phyloP scores from a whole-genome alignment of 345 rosid genomes.

The Gossypium bickii region DNA sequence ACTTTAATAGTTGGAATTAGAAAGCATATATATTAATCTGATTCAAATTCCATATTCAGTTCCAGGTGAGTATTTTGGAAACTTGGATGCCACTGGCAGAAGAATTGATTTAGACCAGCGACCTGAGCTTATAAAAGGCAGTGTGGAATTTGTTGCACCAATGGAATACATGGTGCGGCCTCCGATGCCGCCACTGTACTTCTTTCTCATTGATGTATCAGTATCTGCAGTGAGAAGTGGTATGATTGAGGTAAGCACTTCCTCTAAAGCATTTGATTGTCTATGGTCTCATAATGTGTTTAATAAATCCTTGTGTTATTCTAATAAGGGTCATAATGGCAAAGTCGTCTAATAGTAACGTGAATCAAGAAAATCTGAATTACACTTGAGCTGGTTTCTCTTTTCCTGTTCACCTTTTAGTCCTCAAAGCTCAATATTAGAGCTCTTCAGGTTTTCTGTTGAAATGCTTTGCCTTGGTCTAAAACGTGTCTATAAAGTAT shows the following conservation, averaged over 20 bases:
- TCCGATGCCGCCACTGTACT: constrained; percentile 94
- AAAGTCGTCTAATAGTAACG: neutral
- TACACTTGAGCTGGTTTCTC: neutral
- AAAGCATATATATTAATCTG: constrained; percentile 16
- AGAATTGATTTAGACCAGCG: constrained; percentile 92
- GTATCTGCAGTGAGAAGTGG: constrained; percentile 88
- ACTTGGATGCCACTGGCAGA: constrained; percentile 83
- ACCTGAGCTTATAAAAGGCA: constrained; percentile 90
- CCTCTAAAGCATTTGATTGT: constrained; percentile 9
- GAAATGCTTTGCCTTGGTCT: constrained; percentile 6
- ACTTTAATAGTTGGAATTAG: neutral
- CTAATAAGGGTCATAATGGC: neutral
- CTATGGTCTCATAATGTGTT: neutral
- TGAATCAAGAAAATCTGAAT: neutral
- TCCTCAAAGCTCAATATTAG: neutral
- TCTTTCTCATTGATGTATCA: constrained; percentile 95
- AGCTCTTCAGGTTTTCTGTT: neutral
- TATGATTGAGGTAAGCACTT: constrained; percentile 84
- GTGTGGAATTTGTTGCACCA: constrained; percentile 96
- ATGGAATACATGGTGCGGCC: constrained; percentile 99
- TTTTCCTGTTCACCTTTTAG: neutral
- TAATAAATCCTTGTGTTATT: neutral
- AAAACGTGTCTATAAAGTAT: neutral
- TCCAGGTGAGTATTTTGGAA: constrained; percentile 89
- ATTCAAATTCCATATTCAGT: constrained; percentile 43